phyloP scores from a whole-genome alignment of 192 early-diverging fungal species.

The Fimicolochytrium jonesii region DNA sequence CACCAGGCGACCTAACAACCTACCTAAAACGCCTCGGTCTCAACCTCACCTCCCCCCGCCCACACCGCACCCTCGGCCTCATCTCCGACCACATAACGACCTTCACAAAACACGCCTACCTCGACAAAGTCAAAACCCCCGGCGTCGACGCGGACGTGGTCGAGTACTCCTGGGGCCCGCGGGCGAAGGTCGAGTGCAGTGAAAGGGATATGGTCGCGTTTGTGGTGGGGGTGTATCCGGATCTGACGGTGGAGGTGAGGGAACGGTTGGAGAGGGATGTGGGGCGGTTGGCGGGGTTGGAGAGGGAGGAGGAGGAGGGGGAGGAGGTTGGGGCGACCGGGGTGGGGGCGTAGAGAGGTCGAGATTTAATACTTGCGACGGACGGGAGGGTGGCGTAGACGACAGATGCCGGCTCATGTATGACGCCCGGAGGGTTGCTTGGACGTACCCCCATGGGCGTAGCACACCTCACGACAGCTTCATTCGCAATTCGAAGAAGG shows the following conservation, averaged over 20 bases:
- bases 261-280: conserved; percentile 16
- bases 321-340: too few species aligned
- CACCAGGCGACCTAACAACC: not conserved
- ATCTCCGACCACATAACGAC: not conserved
- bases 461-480: too few species aligned
- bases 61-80: not conserved
- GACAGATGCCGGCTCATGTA: too few species aligned
- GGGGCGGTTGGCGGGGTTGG: conserved; percentile 10
- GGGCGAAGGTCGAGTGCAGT: conserved; percentile 55
- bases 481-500: too few species aligned
- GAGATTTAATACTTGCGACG: too few species aligned
- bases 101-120: conserved; percentile 51
- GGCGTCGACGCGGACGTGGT: conserved; percentile 18
- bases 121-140: conserved; percentile 38
- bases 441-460: too few species aligned
- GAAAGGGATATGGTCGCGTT: conserved; percentile 52
- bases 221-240: conserved; percentile 37
- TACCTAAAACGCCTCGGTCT: conserved; percentile 11
- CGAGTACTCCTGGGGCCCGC: conserved; percentile 56
- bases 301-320: too few species aligned
- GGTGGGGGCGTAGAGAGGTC: too few species aligned
- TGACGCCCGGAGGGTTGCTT: too few species aligned
- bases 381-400: too few species aligned
- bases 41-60: not conserved
- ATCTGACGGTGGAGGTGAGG: conserved; percentile 1